Evolutionary conservation across 441 rosid species (phyloP), one percentile per base, ranked within the genome.

Genomic region (Breynia disticha): DNA sequence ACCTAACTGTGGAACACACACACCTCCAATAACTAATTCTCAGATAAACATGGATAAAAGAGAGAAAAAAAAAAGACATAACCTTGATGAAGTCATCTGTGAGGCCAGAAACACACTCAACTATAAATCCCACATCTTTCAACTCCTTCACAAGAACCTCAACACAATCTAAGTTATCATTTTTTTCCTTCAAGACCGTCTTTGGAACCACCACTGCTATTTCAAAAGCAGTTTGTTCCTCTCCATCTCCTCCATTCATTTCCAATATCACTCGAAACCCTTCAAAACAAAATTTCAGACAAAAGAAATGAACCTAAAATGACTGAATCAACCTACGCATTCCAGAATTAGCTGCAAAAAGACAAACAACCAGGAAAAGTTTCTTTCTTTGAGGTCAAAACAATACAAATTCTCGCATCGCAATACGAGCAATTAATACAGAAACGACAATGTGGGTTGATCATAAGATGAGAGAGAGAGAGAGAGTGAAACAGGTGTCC

Each of bases 51-150:
- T 16, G 13, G 20, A 47, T 5, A 47, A 15, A 28, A n/a, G 16
- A 48, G 2, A 45, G 24, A 46, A 15, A 19, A 21, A 18, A 28
- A 66, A 16, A 45, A 19, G 43, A n/a, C 16, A 15, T 1, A 53
- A 84, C 98, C 87, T 82, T 83, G 54, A 87, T 70, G 72, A 87
- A 91, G 63, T 80, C 96, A 67, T 87, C 70, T 19, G 88, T 65
- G 24, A 91, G 69, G 72, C 98, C 96, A 56, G 57, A 47, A 70
- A 79, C 86, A 57, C 74, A 76, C 46, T 80, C 86, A 51, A 76
- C 76, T 16, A 71, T 56, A 65, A 91, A 62, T 50, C 96, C 96
- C 53, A 38, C 80, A 63, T 75, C 75, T 66, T 59, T 68, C 18
- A 87, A 76, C 53, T 82, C 90, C 57, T 66, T 67, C 38, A 76